Percentiles rank a stretch among this genome's conserved stretches.
phyloP scores from a whole-genome alignment of 345 rosid genomes.

The Euclidium syriacum region DNA sequence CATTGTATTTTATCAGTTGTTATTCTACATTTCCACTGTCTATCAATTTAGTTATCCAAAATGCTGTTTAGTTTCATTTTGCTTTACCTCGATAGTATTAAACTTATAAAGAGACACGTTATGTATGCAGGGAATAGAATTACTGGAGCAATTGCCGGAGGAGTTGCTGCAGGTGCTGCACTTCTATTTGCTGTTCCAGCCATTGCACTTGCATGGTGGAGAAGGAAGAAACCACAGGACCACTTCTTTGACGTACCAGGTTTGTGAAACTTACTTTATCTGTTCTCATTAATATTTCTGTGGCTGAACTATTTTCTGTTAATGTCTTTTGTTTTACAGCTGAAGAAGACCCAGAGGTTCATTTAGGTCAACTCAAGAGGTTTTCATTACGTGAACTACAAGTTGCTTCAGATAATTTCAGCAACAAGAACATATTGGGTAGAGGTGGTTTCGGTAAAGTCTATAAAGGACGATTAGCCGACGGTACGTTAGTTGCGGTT shows the following conservation, averaged over 20 bases:
- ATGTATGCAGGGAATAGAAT: conserved; percentile 46
- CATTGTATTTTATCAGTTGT: background rate
- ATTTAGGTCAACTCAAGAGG: conserved; percentile 81
- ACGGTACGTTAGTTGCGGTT: conserved; percentile 78
- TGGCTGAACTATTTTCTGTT: background rate
- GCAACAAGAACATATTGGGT: conserved; percentile 83
- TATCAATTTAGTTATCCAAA: background rate
- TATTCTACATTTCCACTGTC: background rate
- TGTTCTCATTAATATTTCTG: background rate
- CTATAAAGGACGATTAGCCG: conserved; percentile 82
- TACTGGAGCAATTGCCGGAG: conserved; percentile 92
- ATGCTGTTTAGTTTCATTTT: background rate
- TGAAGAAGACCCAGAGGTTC: conserved; percentile 93
- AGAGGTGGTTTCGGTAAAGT: conserved; percentile 95
- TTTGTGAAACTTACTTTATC: conserved; percentile 29
- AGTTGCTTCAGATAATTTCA: conserved; percentile 73
- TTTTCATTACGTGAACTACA: conserved; percentile 91
- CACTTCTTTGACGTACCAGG: conserved; percentile 97
- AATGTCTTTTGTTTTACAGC: conserved; percentile 52
- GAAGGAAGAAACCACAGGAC: conserved; percentile 71
- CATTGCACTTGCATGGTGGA: conserved; percentile 71
- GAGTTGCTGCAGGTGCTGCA: conserved; percentile 98
- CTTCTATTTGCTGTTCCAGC: conserved; percentile 91
- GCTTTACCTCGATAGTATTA: background rate
- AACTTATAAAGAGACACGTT: background rate